phyloP scores from a whole-genome alignment of 2,329 filamentous ascomycete species.

The Macrophomina tecta region DNA sequence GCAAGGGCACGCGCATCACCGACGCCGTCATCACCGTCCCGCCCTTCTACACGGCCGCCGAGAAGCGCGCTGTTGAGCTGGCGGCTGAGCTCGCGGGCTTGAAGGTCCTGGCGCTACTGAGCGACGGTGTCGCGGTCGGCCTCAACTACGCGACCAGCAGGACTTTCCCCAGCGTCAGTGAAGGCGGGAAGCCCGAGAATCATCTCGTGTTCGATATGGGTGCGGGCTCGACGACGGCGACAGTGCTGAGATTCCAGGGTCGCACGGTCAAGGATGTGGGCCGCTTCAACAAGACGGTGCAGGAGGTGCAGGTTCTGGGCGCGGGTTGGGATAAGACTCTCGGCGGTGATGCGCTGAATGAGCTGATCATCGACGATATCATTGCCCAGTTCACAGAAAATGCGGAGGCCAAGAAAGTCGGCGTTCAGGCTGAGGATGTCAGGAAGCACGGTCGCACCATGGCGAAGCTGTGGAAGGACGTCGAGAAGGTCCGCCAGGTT shows the following conservation, averaged over 20 bases:
- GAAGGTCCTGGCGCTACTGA: constrained; percentile 82
- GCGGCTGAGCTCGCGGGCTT: constrained; percentile 88
- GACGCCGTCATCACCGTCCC: constrained; percentile 90
- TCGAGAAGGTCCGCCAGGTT: constrained; percentile 84
- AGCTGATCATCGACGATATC: constrained; percentile 88
- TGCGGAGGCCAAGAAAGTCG: constrained; percentile 65
- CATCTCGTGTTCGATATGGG: constrained; percentile 98
- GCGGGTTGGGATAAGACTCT: constrained; percentile 88
- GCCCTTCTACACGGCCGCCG: constrained; percentile 86
- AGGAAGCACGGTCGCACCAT: constrained; percentile 80
- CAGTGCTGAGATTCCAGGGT: constrained; percentile 87
- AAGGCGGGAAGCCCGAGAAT: constrained; percentile 85
- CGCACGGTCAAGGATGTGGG: constrained; percentile 88
- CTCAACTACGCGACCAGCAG: constrained; percentile 93
- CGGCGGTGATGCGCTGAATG: constrained; percentile 88
- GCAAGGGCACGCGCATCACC: constrained; percentile 73
- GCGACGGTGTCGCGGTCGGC: constrained; percentile 89
- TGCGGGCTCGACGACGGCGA: constrained; percentile 90
- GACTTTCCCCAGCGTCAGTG: constrained; percentile 82
- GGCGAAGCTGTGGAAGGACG: constrained; percentile 91
- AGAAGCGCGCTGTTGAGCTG: constrained; percentile 83
- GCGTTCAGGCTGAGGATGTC: constrained; percentile 67
- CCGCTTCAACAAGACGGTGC: constrained; percentile 93
- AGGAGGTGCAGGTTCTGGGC: constrained; percentile 90
- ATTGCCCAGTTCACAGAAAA: constrained; percentile 77